Percentiles rank a stretch among this genome's conserved stretches.
Evolutionary conservation across 257 asterid genomes (phyloP).

Genomic region (Striga asiatica): DNA sequence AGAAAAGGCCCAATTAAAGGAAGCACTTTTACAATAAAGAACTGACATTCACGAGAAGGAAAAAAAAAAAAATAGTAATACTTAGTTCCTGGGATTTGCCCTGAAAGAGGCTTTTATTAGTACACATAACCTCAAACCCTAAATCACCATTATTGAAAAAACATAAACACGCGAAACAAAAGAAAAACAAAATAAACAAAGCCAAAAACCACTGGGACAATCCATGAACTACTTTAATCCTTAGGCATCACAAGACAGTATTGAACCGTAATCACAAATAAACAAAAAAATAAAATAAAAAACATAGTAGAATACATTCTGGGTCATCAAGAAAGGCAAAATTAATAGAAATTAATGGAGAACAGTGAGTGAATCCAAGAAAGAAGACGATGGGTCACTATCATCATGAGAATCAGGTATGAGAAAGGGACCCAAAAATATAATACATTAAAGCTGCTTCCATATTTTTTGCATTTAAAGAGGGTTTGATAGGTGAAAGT

Average conservation of each 20-base stretch:
- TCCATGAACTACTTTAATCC: background rate
- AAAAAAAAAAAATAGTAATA: background rate
- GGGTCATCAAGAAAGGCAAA: background rate
- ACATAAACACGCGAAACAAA: background rate
- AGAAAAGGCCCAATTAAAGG: background rate
- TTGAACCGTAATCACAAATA: background rate
- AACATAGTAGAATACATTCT: background rate
- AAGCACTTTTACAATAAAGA: background rate
- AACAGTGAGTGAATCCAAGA: conserved; percentile 17
- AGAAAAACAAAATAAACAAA: background rate
- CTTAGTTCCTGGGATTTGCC: background rate
- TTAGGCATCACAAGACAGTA: no score
- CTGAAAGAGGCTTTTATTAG: background rate
- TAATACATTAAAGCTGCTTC: background rate
- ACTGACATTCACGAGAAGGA: background rate
- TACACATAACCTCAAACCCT: conserved; percentile 14
- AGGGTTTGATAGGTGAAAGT: conserved; percentile 11
- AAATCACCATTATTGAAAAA: conserved; percentile 3
- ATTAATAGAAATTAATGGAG: background rate
- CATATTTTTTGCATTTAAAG: conserved; percentile 13
- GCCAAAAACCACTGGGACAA: background rate
- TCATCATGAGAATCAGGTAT: conserved; percentile 54
- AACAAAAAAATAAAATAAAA: background rate
- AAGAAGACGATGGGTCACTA: conserved; percentile 37
- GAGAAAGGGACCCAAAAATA: conserved; percentile 35